Conservation (phyloP, 495 filamentous ascomycete genomes). For the Penicillium malachiteum region DNA sequence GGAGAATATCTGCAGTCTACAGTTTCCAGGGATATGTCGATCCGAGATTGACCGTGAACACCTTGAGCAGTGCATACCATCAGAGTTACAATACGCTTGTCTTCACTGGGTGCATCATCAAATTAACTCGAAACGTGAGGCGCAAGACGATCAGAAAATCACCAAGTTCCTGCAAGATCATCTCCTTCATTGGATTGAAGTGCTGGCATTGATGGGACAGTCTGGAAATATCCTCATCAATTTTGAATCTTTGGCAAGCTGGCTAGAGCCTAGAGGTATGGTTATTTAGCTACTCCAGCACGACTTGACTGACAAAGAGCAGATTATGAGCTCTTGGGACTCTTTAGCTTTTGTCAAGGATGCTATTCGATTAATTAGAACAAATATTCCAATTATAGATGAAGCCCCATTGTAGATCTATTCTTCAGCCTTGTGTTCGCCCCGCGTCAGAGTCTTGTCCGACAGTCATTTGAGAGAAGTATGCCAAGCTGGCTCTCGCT, state of each 20-base stretch:
- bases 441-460: conserved; percentile 25
- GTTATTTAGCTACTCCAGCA: too few relatives aligned
- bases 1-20: conserved; percentile 35
- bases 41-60: conserved; percentile 18
- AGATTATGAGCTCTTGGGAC: too few relatives aligned
- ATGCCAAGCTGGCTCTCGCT: neutral
- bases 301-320: too few relatives aligned
- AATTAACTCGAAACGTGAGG: neutral
- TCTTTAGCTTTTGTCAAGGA: conserved; percentile 22
- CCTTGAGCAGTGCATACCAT: conserved; percentile 24
- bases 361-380: conserved; percentile 32
- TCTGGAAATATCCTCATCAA: conserved; percentile 9
- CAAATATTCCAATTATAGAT: conserved; percentile 28
- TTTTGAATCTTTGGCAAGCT: neutral
- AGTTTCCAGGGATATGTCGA: conserved; percentile 11
- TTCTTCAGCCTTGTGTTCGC: conserved; percentile 30
- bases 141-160: neutral
- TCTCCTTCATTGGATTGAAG: conserved; percentile 4
- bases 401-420: conserved; percentile 8
- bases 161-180: too few relatives aligned
- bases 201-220: conserved; percentile 25
- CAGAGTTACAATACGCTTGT: conserved; percentile 41
- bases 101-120: conserved; percentile 34
- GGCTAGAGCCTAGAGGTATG: neutral
- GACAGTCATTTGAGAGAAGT: conserved; percentile 1